A percentile compares a stretch with the other conserved stretches of the same genome.
Evolutionary conservation across 2,329 filamentous ascomycete genomes (phyloP).

Genomic region (Cladophialophora exuberans): DNA sequence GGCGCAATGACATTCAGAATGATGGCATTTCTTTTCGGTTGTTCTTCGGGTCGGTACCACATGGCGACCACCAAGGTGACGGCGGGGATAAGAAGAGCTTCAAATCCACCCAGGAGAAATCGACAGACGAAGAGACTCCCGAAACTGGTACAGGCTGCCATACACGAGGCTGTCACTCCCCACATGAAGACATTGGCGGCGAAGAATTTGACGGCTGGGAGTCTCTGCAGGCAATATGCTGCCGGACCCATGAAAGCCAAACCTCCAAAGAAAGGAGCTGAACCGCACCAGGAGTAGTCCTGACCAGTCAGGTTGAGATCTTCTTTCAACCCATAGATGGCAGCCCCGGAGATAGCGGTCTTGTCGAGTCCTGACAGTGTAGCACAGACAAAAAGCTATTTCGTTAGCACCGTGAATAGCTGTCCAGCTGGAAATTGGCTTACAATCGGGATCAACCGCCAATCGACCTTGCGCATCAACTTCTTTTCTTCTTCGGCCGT

Average conservation of each 20-base stretch:
- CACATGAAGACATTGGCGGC: not conserved
- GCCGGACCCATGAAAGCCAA: not conserved
- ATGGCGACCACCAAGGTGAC: not conserved
- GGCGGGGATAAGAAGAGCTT: not conserved
- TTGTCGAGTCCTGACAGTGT: constrained; percentile 58
- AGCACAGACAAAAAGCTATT: constrained; percentile 44
- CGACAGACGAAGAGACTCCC: not conserved
- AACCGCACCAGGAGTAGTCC: not conserved
- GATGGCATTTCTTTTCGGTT: not conserved
- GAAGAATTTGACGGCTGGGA: not conserved
- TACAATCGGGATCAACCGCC: constrained; percentile 55
- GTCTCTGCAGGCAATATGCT: not conserved
- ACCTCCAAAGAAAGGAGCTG: not conserved
- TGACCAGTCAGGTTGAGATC: constrained; percentile 39
- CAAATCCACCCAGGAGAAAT: not conserved
- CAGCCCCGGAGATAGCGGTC: constrained; percentile 58
- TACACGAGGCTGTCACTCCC: not conserved
- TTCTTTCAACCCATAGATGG: constrained; percentile 46
- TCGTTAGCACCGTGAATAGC: too few relatives aligned
- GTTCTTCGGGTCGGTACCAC: not conserved
- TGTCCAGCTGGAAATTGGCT: too few relatives aligned
- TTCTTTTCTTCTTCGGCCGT: constrained; percentile 47
- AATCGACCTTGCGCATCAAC: constrained; percentile 42
- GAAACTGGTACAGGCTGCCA: not conserved
- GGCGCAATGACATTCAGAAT: constrained; percentile 34